These are phyloP conservation scores for Typha latifolia DNA, from an alignment of 176 grass and related monocot genomes.

Conservation along the genomic window DNA sequence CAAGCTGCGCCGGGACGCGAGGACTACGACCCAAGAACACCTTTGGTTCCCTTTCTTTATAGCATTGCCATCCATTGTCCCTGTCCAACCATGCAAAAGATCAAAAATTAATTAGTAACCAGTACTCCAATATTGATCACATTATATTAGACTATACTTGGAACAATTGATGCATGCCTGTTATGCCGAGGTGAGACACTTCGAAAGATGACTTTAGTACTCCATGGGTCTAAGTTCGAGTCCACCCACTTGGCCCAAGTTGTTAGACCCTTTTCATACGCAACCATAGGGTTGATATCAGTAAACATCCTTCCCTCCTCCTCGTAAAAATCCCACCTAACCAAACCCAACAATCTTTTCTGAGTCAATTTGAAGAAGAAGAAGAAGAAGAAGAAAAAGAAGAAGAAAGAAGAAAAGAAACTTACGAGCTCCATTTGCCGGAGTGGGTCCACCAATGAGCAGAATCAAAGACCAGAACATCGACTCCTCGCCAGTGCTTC, in stretches of 20 bases:
- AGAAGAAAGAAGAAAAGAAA: background rate
- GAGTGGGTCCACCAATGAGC: slow-evolving; percentile 52
- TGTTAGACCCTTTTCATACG: slow-evolving; percentile 43
- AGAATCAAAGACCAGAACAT: slow-evolving; percentile 45
- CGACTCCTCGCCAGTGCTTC: slow-evolving; percentile 32
- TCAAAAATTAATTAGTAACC: too few relatives aligned
- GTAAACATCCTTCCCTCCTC: slow-evolving; percentile 26
- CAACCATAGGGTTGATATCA: slow-evolving; percentile 33
- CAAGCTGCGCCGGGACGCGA: slow-evolving; percentile 19
- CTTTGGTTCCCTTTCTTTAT: slow-evolving; percentile 18
- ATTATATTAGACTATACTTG: background rate
- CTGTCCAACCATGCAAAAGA: slow-evolving; percentile 1
- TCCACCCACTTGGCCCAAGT: slow-evolving; percentile 44
- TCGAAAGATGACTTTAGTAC: slow-evolving; percentile 33
- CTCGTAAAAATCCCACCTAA: slow-evolving; percentile 34
- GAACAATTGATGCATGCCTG: slow-evolving; percentile 4
- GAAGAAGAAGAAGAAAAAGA: background rate
- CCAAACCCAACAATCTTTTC: background rate
- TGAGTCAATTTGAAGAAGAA: background rate
- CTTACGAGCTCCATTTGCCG: slow-evolving; percentile 39
- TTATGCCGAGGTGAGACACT: slow-evolving; percentile 35
- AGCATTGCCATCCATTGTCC: slow-evolving; percentile 40
- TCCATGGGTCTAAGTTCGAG: slow-evolving; percentile 26
- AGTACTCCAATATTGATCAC: background rate
- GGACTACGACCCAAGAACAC: background rate